These are phyloP conservation scores for Komagataella populi DNA, from an alignment of 805 yeast species.

Conservation along the genomic window DNA sequence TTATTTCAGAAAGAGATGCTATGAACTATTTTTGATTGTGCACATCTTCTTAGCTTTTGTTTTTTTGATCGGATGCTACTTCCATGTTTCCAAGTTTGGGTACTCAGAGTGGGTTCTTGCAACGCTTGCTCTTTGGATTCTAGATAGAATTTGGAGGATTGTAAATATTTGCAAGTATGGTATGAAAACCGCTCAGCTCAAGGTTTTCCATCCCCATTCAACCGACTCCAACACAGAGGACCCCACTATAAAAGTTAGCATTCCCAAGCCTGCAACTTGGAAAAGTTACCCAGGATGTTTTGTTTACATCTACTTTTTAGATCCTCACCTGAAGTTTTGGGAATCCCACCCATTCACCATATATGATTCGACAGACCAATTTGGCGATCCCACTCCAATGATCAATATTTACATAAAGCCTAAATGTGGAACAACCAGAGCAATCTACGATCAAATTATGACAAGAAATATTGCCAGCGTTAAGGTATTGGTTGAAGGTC, in stretches of 20 bases:
- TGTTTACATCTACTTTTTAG: slow-evolving; percentile 35
- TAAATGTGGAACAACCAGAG: slow-evolving; percentile 34
- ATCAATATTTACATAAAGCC: slow-evolving; percentile 31
- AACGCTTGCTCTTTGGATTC: slow-evolving; percentile 24
- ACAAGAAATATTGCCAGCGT: slow-evolving; percentile 16
- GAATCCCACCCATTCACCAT: slow-evolving; percentile 56
- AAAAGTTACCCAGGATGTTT: slow-evolving; percentile 42
- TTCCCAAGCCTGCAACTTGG: slow-evolving; percentile 34
- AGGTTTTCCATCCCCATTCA: neutral
- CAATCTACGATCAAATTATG: slow-evolving; percentile 16
- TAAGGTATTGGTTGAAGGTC: slow-evolving; percentile 37
- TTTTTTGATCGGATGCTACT: slow-evolving; percentile 33
- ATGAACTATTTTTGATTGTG: slow-evolving; percentile 28
- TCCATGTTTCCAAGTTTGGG: slow-evolving; percentile 25
- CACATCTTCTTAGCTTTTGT: slow-evolving; percentile 30
- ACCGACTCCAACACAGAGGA: slow-evolving; percentile 6
- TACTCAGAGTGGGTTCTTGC: slow-evolving; percentile 26
- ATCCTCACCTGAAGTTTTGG: slow-evolving; percentile 29
- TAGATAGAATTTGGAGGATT: slow-evolving; percentile 25
- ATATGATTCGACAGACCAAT: slow-evolving; percentile 7
- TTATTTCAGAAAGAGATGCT: slow-evolving; percentile 29
- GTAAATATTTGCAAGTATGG: slow-evolving; percentile 18
- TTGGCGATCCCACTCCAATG: slow-evolving; percentile 9
- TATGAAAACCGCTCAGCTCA: slow-evolving; percentile 7
- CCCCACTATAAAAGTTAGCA: slow-evolving; percentile 8